These are phyloP conservation scores for Pyrus hybrid DNA, from an alignment of 331 rosid species.

Conservation along the genomic window DNA sequence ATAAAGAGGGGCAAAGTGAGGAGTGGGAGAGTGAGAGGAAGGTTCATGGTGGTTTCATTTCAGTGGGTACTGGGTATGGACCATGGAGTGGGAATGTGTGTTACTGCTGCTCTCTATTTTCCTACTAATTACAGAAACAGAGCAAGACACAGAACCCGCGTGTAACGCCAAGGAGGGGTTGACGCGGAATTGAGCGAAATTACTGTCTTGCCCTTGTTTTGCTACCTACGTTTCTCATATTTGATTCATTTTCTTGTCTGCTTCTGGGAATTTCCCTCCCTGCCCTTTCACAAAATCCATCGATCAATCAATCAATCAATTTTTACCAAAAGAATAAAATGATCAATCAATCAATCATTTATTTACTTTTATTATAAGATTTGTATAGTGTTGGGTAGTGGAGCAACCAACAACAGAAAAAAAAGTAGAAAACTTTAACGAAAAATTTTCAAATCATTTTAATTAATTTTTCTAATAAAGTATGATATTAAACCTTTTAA, in stretches of 20 bases:
- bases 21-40: constrained; percentile 10
- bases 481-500: too few species aligned
- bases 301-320: too few species aligned
- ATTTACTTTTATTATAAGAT: too few species aligned
- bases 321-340: too few species aligned
- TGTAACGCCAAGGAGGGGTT: constrained; percentile 12
- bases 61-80: too few species aligned
- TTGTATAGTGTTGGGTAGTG: too few species aligned
- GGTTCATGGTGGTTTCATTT: constrained; percentile 20
- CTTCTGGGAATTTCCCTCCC: neutral
- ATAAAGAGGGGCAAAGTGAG: neutral
- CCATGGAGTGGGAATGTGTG: neutral
- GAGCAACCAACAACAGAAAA: too few species aligned
- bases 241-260: neutral
- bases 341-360: too few species aligned
- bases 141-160: neutral
- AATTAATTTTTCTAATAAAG: too few species aligned
- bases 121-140: neutral
- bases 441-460: too few species aligned
- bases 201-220: neutral
- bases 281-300: too few species aligned
- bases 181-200: constrained; percentile 12
- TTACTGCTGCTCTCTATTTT: neutral
- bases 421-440: too few species aligned
- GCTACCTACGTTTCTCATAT: neutral